Evolutionary conservation across 2,329 filamentous ascomycete species (phyloP).

Genomic region (Cadophora malorum): DNA sequence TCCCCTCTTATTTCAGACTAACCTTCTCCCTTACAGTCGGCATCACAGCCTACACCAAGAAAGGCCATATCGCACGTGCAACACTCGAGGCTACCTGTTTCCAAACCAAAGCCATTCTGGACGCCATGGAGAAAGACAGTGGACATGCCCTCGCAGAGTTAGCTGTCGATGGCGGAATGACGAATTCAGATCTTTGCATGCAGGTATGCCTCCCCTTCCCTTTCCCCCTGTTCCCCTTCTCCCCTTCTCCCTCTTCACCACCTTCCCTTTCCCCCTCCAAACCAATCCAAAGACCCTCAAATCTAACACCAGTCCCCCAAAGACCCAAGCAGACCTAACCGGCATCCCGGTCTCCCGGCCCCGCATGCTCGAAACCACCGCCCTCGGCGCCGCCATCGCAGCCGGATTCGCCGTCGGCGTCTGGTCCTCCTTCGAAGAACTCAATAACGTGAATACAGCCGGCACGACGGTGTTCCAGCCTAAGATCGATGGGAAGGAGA

Average conservation of each 20-base stretch:
- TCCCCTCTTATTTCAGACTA: too few species aligned
- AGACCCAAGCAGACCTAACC: conserved; percentile 80
- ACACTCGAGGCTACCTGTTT: conserved; percentile 77
- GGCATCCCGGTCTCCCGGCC: conserved; percentile 80
- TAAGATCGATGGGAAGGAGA: conserved; percentile 62
- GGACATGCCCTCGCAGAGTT: conserved; percentile 68
- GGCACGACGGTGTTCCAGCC: conserved; percentile 74
- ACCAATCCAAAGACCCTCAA: not conserved
- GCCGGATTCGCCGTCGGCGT: conserved; percentile 78
- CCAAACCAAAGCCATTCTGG: conserved; percentile 75
- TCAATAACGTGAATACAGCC: conserved; percentile 73
- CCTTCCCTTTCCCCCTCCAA: not conserved
- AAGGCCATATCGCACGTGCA: conserved; percentile 74
- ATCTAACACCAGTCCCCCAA: too few species aligned
- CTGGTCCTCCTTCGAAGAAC: conserved; percentile 76
- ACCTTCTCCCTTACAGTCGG: conserved; percentile 53
- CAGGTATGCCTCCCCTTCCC: conserved; percentile 46
- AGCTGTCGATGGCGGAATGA: conserved; percentile 76
- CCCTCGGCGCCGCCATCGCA: conserved; percentile 80
- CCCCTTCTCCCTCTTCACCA: not conserved
- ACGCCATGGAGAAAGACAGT: conserved; percentile 75
- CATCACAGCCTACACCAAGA: conserved; percentile 72
- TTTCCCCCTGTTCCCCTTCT: not conserved
- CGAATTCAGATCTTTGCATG: conserved; percentile 75
- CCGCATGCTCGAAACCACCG: conserved; percentile 83